Evolutionary conservation across 352 stramenopile genomes (phyloP).

Genomic region (Pythium volutum): DNA sequence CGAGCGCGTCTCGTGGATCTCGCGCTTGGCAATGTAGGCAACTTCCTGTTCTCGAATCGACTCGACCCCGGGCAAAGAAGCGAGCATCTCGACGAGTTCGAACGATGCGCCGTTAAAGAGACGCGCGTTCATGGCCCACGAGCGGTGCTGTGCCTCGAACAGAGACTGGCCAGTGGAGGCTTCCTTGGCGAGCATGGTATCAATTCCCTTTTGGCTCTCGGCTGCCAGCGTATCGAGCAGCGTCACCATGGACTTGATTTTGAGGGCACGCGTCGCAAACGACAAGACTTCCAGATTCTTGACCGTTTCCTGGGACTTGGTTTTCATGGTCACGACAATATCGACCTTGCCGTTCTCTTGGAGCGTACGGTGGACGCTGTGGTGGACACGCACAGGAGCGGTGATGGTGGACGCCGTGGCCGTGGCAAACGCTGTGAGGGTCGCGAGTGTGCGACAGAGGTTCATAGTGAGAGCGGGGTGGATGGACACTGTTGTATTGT

Average conservation of each 20-base stretch:
- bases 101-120: slow-evolving; percentile 16
- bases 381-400: too few relatives aligned
- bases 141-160: slow-evolving; percentile 10
- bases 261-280: too few relatives aligned
- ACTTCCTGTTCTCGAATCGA: slow-evolving; percentile 23
- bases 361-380: too few relatives aligned
- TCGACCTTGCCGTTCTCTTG: slow-evolving; percentile 4
- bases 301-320: too few relatives aligned
- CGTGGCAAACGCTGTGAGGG: too few relatives aligned
- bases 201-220: slow-evolving; percentile 1
- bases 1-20: neutral
- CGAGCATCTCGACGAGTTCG: slow-evolving; percentile 20
- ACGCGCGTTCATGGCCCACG: slow-evolving; percentile 23
- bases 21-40: neutral
- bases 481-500: too few relatives aligned
- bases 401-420: too few relatives aligned
- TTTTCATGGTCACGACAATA: slow-evolving; percentile 20
- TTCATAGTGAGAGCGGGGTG: too few relatives aligned
- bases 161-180: neutral
- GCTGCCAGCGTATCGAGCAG: neutral
- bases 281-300: too few relatives aligned
- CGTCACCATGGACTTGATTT: too few relatives aligned
- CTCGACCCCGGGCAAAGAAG: slow-evolving; percentile 3
- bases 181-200: neutral
- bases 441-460: too few relatives aligned